phyloP scores from a whole-genome alignment of 257 asterid genomes.

The Scutellaria minor region DNA sequence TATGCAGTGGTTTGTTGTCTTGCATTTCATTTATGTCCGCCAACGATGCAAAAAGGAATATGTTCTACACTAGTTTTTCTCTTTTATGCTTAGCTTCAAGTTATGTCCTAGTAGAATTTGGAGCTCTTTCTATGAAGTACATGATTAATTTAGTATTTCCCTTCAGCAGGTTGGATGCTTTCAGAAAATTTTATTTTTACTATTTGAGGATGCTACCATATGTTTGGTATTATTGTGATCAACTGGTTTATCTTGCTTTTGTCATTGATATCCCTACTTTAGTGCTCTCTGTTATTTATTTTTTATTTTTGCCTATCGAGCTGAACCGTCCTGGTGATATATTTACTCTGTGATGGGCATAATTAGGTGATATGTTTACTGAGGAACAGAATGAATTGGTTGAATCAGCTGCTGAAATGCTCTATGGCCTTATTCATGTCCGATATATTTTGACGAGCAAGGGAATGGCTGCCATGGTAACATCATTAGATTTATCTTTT shows the following conservation, averaged over 20 bases:
- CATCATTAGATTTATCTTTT: constrained; percentile 29
- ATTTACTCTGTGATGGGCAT: constrained; percentile 32
- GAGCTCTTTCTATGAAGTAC: constrained; percentile 2
- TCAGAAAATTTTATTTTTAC: neutral
- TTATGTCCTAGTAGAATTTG: neutral
- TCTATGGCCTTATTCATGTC: constrained; percentile 90
- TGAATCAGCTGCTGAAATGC: constrained; percentile 99
- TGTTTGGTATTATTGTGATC: neutral
- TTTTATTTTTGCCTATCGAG: neutral
- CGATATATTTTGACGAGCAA: constrained; percentile 91
- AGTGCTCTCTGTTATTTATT: constrained; percentile 23
- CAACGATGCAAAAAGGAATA: neutral
- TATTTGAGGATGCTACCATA: constrained; percentile 12
- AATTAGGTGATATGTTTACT: constrained; percentile 82
- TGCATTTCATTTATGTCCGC: neutral
- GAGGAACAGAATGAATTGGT: constrained; percentile 97
- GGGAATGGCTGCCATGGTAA: constrained; percentile 99
- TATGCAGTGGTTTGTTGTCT: neutral
- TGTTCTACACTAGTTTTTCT: neutral
- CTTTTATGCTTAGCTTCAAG: neutral
- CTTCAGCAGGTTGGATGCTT: neutral
- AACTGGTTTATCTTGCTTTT: neutral
- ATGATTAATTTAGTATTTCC: constrained; percentile 1
- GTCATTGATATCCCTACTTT: neutral
- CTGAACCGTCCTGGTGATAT: constrained; percentile 33